Evolutionary conservation across 768 basidiomycete species (phyloP), one percentile per base, ranked within the genome.

Genomic region (Mrakia hoshinonis): DNA sequence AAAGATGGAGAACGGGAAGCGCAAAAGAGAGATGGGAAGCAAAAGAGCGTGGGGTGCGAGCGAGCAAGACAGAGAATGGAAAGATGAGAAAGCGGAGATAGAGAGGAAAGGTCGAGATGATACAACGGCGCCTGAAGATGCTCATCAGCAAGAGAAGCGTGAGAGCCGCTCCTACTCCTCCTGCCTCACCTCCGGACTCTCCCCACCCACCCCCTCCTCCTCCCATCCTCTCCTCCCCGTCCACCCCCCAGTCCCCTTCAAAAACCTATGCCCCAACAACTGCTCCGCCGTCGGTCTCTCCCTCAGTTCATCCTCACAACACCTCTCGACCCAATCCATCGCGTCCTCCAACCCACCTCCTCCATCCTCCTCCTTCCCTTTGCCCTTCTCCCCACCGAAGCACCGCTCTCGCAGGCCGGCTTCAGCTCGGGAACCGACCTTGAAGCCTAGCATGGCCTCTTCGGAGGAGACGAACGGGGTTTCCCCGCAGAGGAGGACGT

Each of bases 331-430:
- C 61, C 97, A 84, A 39, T 85, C 86, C 54, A 90, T 87, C 2
- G 91, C 96, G 76, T 95, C 92, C 18, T 86, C 87, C 47, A 95
- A 83, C 10, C 86, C 83, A 6, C 92, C 89, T 46, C 92, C 93
- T 4, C 90, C 91, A 77, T 95, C 92, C 6, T 74, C 73, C 77
- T 93, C 92, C 76, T 86, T 84, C 5, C 90, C 91, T 2, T 38
- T 38, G 18, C 51, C 67, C 64, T 78, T 80, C 76, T 87, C 36
- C 24, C 72, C 49, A 38, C 75, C 87, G 88, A 0, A 89, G 89
- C 55, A 65, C 39, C 64, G 12, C 18, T 61, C n/a, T 68, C 64
- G 60, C 67, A 73, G 52, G 34, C 46, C 65, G 48, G 24, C 73
- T 76, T 58, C 74, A 60, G 65, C 73, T 67, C 39, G 70, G 9